phyloP scores from a whole-genome alignment of 345 rosid species.

The Lepidium didymum region DNA sequence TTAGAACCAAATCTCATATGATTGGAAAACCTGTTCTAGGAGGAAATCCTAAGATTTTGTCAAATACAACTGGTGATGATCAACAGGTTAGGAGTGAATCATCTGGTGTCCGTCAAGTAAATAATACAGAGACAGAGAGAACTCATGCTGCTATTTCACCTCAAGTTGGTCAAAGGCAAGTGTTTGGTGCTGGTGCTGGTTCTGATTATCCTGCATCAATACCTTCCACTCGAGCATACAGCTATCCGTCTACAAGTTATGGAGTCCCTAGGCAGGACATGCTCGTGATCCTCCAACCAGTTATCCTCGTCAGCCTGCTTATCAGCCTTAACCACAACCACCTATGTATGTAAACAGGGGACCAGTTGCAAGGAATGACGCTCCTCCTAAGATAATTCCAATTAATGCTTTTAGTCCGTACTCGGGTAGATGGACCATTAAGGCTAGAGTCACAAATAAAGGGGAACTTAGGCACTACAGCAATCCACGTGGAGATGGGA shows the following conservation, averaged over 20 bases:
- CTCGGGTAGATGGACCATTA: conserved; percentile 81
- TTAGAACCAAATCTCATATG: conserved; percentile 31
- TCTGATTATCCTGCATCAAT: conserved; percentile 22
- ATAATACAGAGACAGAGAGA: conserved; percentile 32
- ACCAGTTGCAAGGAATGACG: conserved; percentile 59
- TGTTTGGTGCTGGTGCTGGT: conserved; percentile 16
- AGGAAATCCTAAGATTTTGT: conserved; percentile 28
- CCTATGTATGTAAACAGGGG: conserved; percentile 64
- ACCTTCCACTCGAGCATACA: conserved; percentile 24
- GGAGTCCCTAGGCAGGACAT: conserved; percentile 32
- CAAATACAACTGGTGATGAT: conserved; percentile 24
- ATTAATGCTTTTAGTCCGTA: conserved; percentile 79
- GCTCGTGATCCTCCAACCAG: conserved; percentile 30
- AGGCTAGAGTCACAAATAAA: conserved; percentile 82
- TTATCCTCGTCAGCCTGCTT: conserved; percentile 26
- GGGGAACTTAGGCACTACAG: conserved; percentile 62
- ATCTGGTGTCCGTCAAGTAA: conserved; percentile 19
- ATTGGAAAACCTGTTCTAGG: conserved; percentile 48
- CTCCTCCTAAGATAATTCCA: conserved; percentile 65
- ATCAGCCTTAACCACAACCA: conserved; percentile 45
- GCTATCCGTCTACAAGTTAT: conserved; percentile 30
- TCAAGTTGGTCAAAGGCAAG: conserved; percentile 29
- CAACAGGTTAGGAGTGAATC: conserved; percentile 33
- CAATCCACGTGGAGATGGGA: conserved; percentile 79
- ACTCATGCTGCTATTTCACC: conserved; percentile 30